A percentile compares a stretch with the other conserved stretches of the same genome.
Evolutionary conservation across 208 protist genomes (phyloP).

Genomic region (Porcisia hertigi): DNA sequence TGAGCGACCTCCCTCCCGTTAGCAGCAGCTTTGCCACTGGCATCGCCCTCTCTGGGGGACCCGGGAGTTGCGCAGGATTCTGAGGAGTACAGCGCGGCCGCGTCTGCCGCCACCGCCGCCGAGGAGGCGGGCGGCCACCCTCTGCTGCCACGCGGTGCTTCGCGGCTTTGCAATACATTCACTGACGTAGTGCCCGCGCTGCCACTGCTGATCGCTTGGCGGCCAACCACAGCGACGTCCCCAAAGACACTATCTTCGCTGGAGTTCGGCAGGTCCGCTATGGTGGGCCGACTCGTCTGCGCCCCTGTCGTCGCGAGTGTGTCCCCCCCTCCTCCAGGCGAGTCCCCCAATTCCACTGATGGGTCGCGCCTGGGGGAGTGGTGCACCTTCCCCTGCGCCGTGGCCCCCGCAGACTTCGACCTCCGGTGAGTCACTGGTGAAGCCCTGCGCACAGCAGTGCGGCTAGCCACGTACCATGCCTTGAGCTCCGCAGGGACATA

Average conservation of each 20-base stretch:
- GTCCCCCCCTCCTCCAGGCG: not conserved
- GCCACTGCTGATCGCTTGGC: slow-evolving; percentile 21
- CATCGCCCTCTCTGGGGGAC: not conserved
- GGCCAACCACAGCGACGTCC: not conserved
- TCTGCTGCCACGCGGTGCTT: not conserved
- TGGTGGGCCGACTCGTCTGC: not conserved
- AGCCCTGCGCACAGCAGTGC: not conserved
- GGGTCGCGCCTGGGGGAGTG: not conserved
- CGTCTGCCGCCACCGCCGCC: not conserved
- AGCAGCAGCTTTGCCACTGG: not conserved
- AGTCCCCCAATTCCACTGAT: not conserved
- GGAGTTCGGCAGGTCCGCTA: not conserved
- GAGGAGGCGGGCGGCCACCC: not conserved
- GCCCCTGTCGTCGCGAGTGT: not conserved
- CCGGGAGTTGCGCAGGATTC: not conserved
- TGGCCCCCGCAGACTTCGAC: not conserved
- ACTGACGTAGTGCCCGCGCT: slow-evolving; percentile 45
- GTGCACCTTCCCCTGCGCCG: not conserved
- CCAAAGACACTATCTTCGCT: not conserved
- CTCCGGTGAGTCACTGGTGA: slow-evolving; percentile 1
- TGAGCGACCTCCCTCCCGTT: not conserved
- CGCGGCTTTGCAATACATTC: slow-evolving; percentile 26
- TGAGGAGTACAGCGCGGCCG: not conserved
- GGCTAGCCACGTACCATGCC: slow-evolving; percentile 25
- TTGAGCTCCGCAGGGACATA: slow-evolving; percentile 18